Evolutionary conservation across 164 flowering plant genomes (phyloP).

Genomic region (Umbellularia californica): DNA sequence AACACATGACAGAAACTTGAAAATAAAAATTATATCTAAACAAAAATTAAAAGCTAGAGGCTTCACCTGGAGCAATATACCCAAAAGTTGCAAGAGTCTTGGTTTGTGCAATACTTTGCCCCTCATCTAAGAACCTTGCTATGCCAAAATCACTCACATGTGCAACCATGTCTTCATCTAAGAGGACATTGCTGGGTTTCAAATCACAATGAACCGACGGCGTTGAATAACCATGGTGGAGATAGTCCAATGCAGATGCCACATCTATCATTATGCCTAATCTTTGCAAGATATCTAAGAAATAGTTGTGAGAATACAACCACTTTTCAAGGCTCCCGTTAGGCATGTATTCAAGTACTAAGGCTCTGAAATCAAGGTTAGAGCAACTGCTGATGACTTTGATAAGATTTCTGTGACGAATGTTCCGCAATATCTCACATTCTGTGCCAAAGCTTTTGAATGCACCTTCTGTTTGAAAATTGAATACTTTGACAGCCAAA

Average conservation of each 20-base stretch:
- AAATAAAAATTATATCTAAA: too few relatives aligned
- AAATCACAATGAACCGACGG: conserved; percentile 30
- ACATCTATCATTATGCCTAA: conserved; percentile 29
- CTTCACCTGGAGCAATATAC: neutral
- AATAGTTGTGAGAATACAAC: neutral
- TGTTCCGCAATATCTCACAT: neutral
- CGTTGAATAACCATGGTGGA: conserved; percentile 19
- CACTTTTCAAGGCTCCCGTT: neutral
- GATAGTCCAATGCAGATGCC: conserved; percentile 28
- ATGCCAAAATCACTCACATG: conserved; percentile 28
- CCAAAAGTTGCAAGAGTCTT: neutral
- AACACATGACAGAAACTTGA: too few relatives aligned
- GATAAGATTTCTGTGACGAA: neutral
- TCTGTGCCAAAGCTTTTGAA: neutral
- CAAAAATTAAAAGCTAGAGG: neutral
- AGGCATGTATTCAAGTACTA: neutral
- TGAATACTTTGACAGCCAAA: neutral
- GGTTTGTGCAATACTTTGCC: neutral
- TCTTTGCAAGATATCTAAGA: conserved; percentile 6
- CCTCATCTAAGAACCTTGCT: conserved; percentile 17
- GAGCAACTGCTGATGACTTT: neutral
- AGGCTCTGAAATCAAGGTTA: neutral
- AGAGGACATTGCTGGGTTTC: conserved; percentile 33
- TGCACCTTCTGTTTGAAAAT: neutral
- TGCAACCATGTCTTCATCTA: conserved; percentile 16